These are phyloP conservation scores for Solanum piurae DNA, from an alignment of 257 asterid species.

Conservation along the genomic window DNA sequence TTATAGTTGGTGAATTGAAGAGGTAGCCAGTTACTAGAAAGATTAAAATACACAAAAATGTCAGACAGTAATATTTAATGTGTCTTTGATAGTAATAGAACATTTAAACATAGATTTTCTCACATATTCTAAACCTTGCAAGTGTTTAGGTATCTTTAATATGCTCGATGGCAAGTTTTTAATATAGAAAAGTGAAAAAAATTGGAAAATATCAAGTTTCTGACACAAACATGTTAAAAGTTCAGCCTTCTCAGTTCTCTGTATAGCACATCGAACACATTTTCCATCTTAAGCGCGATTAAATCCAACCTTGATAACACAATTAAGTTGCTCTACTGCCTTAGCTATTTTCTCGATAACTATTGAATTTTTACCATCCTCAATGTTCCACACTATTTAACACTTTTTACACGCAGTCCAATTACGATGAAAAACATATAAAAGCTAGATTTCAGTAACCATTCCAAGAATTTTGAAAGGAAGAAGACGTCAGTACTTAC, in stretches of 20 bases:
- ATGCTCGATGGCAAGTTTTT: neutral
- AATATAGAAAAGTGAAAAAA: neutral
- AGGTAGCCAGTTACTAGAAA: neutral
- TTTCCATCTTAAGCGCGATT: neutral
- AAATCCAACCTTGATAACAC: neutral
- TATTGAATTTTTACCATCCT: neutral
- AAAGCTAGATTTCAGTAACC: neutral
- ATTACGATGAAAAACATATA: neutral
- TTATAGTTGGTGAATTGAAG: neutral
- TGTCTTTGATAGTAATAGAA: neutral
- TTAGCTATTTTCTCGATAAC: neutral
- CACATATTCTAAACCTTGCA: neutral
- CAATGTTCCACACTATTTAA: neutral
- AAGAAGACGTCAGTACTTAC: conserved; percentile 26
- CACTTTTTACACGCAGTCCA: neutral
- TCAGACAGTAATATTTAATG: neutral
- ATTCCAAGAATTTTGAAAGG: neutral
- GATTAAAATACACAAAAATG: neutral
- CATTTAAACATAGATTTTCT: neutral
- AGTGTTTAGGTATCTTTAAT: neutral
- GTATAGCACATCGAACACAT: neutral
- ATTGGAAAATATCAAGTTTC: neutral
- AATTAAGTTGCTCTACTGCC: neutral
- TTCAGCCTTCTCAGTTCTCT: neutral
- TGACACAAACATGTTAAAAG: neutral